phyloP scores from a whole-genome alignment of 805 yeast genomes.

The Lipomyces mesembrius region DNA sequence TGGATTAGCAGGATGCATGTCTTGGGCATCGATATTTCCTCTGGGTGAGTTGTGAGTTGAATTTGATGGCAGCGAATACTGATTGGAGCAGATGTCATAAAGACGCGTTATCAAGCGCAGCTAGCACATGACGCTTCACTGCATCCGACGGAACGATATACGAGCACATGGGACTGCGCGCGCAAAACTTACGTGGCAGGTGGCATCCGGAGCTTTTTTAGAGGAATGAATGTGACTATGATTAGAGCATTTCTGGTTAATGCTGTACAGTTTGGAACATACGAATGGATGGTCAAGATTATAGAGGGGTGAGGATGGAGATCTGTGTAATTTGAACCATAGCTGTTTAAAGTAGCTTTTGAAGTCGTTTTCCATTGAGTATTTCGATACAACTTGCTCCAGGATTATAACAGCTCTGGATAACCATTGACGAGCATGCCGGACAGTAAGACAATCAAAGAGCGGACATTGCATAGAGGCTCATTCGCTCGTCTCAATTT shows the following conservation, averaged over 20 bases:
- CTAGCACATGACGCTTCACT: background rate
- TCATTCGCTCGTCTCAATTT: background rate
- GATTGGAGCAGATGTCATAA: slow-evolving; percentile 33
- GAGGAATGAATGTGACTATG: slow-evolving; percentile 36
- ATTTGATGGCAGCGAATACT: background rate
- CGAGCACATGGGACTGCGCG: slow-evolving; percentile 37
- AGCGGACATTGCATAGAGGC: background rate
- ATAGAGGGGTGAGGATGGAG: slow-evolving; percentile 10
- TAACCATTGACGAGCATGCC: too few species aligned
- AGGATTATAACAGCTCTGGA: too few species aligned
- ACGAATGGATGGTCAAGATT: slow-evolving; percentile 36
- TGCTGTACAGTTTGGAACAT: slow-evolving; percentile 40
- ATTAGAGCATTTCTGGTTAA: slow-evolving; percentile 40
- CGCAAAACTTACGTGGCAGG: slow-evolving; percentile 27
- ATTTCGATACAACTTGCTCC: too few species aligned
- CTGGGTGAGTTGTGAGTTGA: slow-evolving; percentile 17
- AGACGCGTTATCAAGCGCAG: slow-evolving; percentile 39
- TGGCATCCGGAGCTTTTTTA: slow-evolving; percentile 35
- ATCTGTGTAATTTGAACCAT: background rate
- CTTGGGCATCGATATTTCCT: slow-evolving; percentile 41
- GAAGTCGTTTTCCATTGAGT: too few species aligned
- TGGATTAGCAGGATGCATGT: slow-evolving; percentile 41
- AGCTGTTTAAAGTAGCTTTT: background rate
- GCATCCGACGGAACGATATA: slow-evolving; percentile 15
- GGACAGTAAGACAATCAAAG: too few species aligned